A percentile compares a stretch with the other conserved stretches of the same genome.
These are phyloP conservation scores for Croton setiger DNA, from an alignment of 441 rosid genomes.

Conservation along the genomic window DNA sequence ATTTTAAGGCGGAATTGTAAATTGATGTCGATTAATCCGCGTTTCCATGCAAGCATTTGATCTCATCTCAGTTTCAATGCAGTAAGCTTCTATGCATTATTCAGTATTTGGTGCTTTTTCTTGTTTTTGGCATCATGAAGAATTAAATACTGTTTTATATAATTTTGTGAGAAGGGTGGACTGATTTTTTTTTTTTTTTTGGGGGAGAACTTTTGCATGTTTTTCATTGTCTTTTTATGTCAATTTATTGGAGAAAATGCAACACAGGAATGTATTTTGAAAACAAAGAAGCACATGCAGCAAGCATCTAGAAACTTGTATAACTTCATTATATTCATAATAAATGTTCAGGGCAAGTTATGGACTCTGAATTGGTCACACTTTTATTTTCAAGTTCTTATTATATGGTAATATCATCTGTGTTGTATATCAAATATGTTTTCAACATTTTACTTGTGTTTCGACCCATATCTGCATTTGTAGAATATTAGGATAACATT, in stretches of 20 bases:
- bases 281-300: neutral
- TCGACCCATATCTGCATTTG: too few relatives aligned
- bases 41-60: neutral
- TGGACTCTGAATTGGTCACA: neutral
- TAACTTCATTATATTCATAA: neutral
- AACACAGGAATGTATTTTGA: neutral
- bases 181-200: neutral
- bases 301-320: neutral
- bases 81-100: neutral
- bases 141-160: neutral
- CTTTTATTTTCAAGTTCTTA: neutral
- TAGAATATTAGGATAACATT: neutral
- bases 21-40: neutral
- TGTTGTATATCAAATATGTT: neutral
- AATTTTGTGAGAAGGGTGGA: neutral
- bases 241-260: neutral
- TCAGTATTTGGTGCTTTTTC: neutral
- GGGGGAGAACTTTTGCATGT: neutral
- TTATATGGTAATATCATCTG: neutral
- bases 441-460: neutral
- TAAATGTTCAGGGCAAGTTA: neutral
- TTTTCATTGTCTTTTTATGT: neutral
- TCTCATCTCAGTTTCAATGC: neutral
- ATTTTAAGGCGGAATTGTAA: neutral
- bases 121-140: neutral